A percentile compares a stretch with the other conserved stretches of the same genome.
Evolutionary conservation across 2,329 filamentous ascomycete genomes (phyloP).

Genomic region (Sarocladium brachiariae): DNA sequence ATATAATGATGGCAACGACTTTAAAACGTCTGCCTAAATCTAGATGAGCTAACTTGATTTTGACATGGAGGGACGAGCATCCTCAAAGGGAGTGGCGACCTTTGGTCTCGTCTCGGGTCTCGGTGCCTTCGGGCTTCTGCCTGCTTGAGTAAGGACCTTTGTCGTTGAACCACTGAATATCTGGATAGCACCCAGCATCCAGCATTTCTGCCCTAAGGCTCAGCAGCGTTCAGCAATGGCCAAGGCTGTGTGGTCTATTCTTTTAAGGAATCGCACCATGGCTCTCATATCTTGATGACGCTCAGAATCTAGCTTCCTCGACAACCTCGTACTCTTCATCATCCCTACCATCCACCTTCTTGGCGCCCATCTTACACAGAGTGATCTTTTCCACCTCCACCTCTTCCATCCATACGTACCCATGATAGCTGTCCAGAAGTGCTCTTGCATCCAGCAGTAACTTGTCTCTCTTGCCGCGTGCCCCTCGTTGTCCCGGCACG

Average conservation of each 20-base stretch:
- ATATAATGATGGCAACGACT: neutral
- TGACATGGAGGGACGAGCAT: too few relatives aligned
- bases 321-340: slow-evolving; percentile 45
- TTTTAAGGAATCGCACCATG: too few relatives aligned
- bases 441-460: slow-evolving; percentile 47
- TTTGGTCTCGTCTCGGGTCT: neutral
- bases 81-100: too few relatives aligned
- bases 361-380: slow-evolving; percentile 85
- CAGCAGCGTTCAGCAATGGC: too few relatives aligned
- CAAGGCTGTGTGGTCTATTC: too few relatives aligned
- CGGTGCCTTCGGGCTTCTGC: neutral
- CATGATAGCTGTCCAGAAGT: slow-evolving; percentile 53
- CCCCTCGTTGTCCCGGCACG: slow-evolving; percentile 27
- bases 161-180: too few relatives aligned
- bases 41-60: neutral
- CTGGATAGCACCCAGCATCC: too few relatives aligned
- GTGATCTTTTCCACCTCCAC: slow-evolving; percentile 63
- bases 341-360: slow-evolving; percentile 48
- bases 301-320: slow-evolving; percentile 37
- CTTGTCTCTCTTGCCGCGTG: slow-evolving; percentile 28
- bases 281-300: too few relatives aligned
- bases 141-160: neutral
- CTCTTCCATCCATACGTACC: slow-evolving; percentile 63
- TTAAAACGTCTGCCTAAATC: neutral
- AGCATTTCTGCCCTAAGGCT: neutral